Percentiles rank a stretch among this genome's conserved stretches.
Conservation (phyloP, 805 yeast genomes). For the Kluyveromyces dobzhanskii region DNA sequence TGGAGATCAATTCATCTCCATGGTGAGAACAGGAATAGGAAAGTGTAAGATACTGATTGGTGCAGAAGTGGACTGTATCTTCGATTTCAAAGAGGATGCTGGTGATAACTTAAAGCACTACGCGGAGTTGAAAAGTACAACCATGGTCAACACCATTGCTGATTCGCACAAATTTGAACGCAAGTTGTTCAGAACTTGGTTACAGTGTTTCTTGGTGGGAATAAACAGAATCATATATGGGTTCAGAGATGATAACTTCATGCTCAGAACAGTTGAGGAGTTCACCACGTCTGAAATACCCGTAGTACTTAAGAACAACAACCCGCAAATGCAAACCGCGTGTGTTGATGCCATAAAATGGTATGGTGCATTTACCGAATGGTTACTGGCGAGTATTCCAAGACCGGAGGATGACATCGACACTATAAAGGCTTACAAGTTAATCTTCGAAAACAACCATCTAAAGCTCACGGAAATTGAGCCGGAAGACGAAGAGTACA, state of each 20-base stretch:
- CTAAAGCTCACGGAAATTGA: constrained; percentile 40
- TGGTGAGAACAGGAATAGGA: constrained; percentile 84
- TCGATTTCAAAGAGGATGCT: constrained; percentile 53
- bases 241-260: constrained; percentile 65
- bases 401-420: constrained; percentile 46
- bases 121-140: constrained; percentile 73
- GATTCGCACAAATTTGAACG: constrained; percentile 63
- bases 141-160: constrained; percentile 43
- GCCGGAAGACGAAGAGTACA: constrained; percentile 29
- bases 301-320: constrained; percentile 42
- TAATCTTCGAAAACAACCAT: constrained; percentile 42
- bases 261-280: constrained; percentile 64
- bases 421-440: constrained; percentile 49
- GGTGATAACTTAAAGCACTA: constrained; percentile 59
- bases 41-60: constrained; percentile 58
- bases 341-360: constrained; percentile 78
- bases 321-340: constrained; percentile 41
- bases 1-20: constrained; percentile 68
- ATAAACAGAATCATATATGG: constrained; percentile 78
- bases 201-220: constrained; percentile 86
- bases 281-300: constrained; percentile 77
- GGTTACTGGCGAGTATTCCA: constrained; percentile 56
- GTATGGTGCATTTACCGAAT: constrained; percentile 76
- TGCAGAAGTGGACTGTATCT: constrained; percentile 89
- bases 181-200: constrained; percentile 79